Evolutionary conservation across 345 rosid species (phyloP).

Genomic region (Euphorbia peplus): DNA sequence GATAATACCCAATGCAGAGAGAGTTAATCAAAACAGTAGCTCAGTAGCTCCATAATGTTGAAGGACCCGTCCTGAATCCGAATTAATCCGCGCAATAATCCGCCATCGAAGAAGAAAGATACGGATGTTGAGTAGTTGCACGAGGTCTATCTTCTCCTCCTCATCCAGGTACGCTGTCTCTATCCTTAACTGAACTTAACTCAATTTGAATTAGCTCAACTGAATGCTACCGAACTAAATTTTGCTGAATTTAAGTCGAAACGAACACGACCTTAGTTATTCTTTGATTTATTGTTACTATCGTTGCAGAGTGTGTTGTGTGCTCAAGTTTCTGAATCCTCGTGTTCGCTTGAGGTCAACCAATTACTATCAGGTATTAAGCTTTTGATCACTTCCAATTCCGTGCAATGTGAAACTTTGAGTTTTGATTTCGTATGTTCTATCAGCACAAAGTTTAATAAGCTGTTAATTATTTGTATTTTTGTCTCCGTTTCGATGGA

Average conservation of each 20-base stretch:
- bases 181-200: too few species aligned
- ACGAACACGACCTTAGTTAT: too few species aligned
- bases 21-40: too few species aligned
- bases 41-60: too few species aligned
- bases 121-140: conserved; percentile 12
- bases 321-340: conserved; percentile 32
- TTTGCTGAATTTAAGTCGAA: too few species aligned
- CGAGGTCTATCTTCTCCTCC: background rate
- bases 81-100: too few species aligned
- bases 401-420: background rate
- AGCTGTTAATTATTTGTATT: background rate
- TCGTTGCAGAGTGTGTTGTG: conserved; percentile 40
- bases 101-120: background rate
- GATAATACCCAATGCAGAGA: too few species aligned
- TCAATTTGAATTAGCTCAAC: too few species aligned
- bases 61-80: too few species aligned
- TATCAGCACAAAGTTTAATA: background rate
- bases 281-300: background rate
- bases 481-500: background rate
- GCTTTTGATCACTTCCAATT: background rate
- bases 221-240: too few species aligned
- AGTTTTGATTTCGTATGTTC: background rate
- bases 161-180: conserved; percentile 10
- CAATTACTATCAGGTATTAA: conserved; percentile 36
- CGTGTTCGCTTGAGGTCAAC: conserved; percentile 32